phyloP scores from a whole-genome alignment of 2,329 filamentous ascomycete genomes.

The Clarireedia monteithiana region DNA sequence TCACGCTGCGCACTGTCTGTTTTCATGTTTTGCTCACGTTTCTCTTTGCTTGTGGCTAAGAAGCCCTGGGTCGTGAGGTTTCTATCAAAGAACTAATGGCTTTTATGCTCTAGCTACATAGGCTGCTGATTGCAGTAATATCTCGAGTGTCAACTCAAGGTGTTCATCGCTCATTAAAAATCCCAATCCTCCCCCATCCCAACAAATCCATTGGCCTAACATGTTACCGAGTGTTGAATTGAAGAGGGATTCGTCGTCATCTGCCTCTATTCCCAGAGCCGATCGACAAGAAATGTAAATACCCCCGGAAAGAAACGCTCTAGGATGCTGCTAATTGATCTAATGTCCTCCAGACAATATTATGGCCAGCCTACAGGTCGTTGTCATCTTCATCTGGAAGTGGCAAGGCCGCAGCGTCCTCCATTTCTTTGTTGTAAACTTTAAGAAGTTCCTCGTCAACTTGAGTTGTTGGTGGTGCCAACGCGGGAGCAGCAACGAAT shows the following conservation, averaged over 20 bases:
- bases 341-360: constrained; percentile 12
- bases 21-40: background rate
- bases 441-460: constrained; percentile 78
- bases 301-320: constrained; percentile 28
- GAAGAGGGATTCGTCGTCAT: constrained; percentile 20
- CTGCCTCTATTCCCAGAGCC: constrained; percentile 26
- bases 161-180: constrained; percentile 25
- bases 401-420: constrained; percentile 68
- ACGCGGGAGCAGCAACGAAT: constrained; percentile 90
- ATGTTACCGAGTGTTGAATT: constrained; percentile 21
- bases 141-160: constrained; percentile 20
- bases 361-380: constrained; percentile 34
- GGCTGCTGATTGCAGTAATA: constrained; percentile 20
- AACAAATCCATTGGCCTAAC: constrained; percentile 21
- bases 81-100: constrained; percentile 20
- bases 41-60: background rate
- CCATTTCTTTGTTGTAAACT: constrained; percentile 85
- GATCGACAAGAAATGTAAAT: constrained; percentile 24
- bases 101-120: constrained; percentile 29
- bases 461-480: constrained; percentile 85
- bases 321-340: constrained; percentile 27
- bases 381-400: constrained; percentile 93
- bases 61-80: background rate
- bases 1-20: background rate
- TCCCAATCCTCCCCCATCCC: constrained; percentile 18